Base-by-base conservation (phyloP, 169 alveolate species). In the Haemoproteus tartakovskyi region DNA sequence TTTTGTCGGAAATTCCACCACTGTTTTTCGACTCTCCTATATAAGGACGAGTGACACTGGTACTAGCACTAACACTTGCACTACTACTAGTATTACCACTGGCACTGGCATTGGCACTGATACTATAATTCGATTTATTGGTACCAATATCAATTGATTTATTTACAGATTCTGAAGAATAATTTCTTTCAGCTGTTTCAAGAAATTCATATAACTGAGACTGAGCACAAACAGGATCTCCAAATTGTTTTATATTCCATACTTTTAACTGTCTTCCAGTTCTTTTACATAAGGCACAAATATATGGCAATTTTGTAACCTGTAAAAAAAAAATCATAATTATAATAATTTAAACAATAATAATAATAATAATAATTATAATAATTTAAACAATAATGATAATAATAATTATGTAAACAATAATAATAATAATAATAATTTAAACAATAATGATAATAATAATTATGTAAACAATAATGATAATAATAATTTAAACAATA, bases 211-310 rank as follows among this genome's bases (percentile, higher is more conserved):
- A 64, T n/a, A 64, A 38, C 36, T 64, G 81, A 0, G 81, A 64
- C 14, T 64, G 81, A 0, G 81, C 81, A 64, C 81, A 64, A 38
- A 64, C 52, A 5, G 81, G 81, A 24, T 64, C 81, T 18, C 52
- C 33, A 29, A 64, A 64, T 2, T 51, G 33, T 64, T 45, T 54
- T 9, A 78, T 60, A 43, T 62, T 78, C 90, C 85, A 79, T 8
- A 85, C 67, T 63, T 79, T 41, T 26, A 60, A 45, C 38, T 70
- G 40, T 9, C 82, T 64, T 2, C 79, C 78, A 0, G 78, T 64
- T 5, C 85, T 11, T 40, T 48, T 74, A 45, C 81, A 64, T 16
- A 64, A 57, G 1, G 36, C 81, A 30, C 81, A 64, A 29, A 64
- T 51, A 19, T 52, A 57, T 27, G 81, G 81, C 9, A 64, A 45